These are phyloP conservation scores for Colletotrichum neosansevieriae DNA, from an alignment of 2,329 filamentous ascomycete species.

Conservation along the genomic window DNA sequence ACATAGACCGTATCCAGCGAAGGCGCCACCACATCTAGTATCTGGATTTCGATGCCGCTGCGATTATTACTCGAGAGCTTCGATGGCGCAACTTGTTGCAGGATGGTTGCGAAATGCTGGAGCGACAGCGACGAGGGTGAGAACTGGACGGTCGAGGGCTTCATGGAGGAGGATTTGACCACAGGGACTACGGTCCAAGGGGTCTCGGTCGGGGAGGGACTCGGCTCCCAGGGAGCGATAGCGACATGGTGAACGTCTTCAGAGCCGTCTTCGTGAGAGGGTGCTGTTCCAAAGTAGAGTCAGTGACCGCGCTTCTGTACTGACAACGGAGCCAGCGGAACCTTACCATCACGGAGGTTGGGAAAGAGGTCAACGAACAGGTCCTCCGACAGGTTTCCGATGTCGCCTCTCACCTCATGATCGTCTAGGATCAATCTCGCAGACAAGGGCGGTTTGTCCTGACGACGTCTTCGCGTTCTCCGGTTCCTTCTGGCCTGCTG, in stretches of 20 bases:
- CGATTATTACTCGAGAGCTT: conserved; percentile 79
- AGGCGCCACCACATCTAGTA: conserved; percentile 84
- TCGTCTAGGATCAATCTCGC: conserved; percentile 88
- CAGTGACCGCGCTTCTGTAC: not conserved
- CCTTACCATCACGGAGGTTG: conserved; percentile 64
- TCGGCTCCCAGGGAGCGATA: conserved; percentile 79
- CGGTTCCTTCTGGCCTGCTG: conserved; percentile 48
- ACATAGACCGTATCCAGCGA: conserved; percentile 89
- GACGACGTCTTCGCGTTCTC: conserved; percentile 65
- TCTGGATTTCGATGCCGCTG: conserved; percentile 83
- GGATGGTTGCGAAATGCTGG: conserved; percentile 80
- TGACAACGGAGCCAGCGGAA: not conserved
- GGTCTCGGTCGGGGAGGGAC: conserved; percentile 67
- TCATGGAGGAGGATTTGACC: conserved; percentile 71
- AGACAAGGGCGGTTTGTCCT: conserved; percentile 80
- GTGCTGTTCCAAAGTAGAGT: conserved; percentile 5
- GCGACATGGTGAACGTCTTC: conserved; percentile 72
- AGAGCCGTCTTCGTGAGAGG: conserved; percentile 40
- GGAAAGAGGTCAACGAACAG: conserved; percentile 86
- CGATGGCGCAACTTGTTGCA: conserved; percentile 81
- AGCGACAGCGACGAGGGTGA: conserved; percentile 78
- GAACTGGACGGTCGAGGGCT: conserved; percentile 84
- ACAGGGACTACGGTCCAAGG: conserved; percentile 91
- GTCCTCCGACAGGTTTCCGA: conserved; percentile 88
- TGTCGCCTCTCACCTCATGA: conserved; percentile 80